phyloP scores from a whole-genome alignment of 2,329 filamentous ascomycete genomes.

The Pseudocercospora vitis region DNA sequence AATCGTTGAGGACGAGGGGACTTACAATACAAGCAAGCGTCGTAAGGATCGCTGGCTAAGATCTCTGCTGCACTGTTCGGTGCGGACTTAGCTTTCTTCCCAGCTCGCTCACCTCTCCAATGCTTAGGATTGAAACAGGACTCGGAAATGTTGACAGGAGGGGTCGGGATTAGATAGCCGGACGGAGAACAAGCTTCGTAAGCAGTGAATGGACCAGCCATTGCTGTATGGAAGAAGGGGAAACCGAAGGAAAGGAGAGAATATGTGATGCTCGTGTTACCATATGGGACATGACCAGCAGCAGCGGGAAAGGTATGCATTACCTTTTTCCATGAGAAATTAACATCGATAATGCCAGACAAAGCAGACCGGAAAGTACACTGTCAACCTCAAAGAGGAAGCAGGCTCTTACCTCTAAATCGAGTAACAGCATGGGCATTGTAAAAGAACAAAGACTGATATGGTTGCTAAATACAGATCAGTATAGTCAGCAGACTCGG shows the following conservation, averaged over 20 bases:
- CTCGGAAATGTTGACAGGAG: background rate
- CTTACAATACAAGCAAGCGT: background rate
- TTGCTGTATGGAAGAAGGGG: background rate
- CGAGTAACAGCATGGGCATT: too few species aligned
- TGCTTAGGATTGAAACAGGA: background rate
- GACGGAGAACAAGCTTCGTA: background rate
- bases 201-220: background rate
- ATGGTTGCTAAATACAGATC: too few species aligned
- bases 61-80: background rate
- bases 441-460: too few species aligned
- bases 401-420: too few species aligned
- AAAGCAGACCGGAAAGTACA: too few species aligned
- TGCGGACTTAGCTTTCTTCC: background rate
- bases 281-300: too few species aligned
- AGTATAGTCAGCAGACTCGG: too few species aligned
- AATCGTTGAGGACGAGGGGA: background rate
- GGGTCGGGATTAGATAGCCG: background rate
- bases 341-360: too few species aligned
- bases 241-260: background rate
- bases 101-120: background rate
- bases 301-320: too few species aligned
- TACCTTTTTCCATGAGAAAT: too few species aligned
- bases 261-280: too few species aligned
- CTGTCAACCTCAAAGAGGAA: too few species aligned
- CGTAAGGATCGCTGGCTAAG: background rate